Evolutionary conservation across 2,329 filamentous ascomycete genomes (phyloP).

Genomic region (Paraphoma sp.): DNA sequence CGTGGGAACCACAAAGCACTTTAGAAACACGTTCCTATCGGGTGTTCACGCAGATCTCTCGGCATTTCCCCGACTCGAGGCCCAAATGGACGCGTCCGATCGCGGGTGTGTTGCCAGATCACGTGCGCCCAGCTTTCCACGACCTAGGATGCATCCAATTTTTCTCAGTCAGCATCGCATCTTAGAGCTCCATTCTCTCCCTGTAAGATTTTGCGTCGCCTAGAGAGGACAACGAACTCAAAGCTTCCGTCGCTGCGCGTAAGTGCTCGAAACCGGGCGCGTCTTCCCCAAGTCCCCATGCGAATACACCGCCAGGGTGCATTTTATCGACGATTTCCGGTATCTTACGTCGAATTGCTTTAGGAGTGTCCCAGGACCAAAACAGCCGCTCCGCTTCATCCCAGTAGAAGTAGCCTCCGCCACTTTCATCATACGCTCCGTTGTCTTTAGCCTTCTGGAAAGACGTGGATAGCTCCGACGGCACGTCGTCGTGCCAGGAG

Average conservation of each 20-base stretch:
- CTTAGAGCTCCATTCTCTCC: conserved; percentile 12
- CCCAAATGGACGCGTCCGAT: not conserved
- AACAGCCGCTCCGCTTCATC: conserved; percentile 66
- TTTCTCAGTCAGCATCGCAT: not conserved
- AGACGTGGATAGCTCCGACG: conserved; percentile 58
- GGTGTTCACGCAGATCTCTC: not conserved
- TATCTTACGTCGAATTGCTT: conserved; percentile 68
- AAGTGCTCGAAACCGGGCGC: conserved; percentile 45
- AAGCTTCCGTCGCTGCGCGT: conserved; percentile 36
- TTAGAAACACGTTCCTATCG: not conserved
- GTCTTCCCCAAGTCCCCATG: conserved; percentile 77
- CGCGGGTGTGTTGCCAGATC: not conserved
- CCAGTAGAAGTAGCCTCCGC: conserved; percentile 73
- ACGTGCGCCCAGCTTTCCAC: not conserved
- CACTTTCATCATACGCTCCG: conserved; percentile 62
- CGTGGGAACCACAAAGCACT: not conserved
- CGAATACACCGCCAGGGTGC: conserved; percentile 72
- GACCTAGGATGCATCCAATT: too few species aligned
- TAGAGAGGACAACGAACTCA: not conserved
- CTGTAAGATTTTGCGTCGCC: not conserved
- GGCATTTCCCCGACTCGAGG: not conserved
- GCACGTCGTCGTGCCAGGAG: conserved; percentile 49
- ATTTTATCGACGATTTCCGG: conserved; percentile 61
- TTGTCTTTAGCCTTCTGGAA: conserved; percentile 62
- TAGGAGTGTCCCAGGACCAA: conserved; percentile 75